phyloP scores from a whole-genome alignment of 2,329 filamentous ascomycete species.

The Arthrobotrys musiformis region DNA sequence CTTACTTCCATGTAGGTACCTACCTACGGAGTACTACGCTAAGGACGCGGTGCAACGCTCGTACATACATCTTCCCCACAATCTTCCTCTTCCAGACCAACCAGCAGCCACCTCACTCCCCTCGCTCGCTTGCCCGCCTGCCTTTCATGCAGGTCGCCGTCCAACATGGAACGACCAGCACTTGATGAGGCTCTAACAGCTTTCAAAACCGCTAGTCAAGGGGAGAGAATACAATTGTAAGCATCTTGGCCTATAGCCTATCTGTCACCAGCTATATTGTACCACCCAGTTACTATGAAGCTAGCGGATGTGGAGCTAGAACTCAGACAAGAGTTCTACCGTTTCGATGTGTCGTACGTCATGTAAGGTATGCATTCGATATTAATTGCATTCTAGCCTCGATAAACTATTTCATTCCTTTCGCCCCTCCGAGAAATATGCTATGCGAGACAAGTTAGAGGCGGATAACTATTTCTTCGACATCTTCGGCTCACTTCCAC shows the following conservation, averaged over 20 bases:
- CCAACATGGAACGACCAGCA: not conserved
- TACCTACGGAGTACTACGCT: too few species aligned
- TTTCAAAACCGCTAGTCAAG: slow-evolving; percentile 1
- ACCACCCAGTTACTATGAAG: not conserved
- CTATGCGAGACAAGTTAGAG: slow-evolving; percentile 8
- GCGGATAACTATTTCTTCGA: slow-evolving; percentile 25
- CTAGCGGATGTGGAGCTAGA: not conserved
- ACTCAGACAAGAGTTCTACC: not conserved
- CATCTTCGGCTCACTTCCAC: slow-evolving; percentile 29
- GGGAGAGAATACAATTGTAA: slow-evolving; percentile 26
- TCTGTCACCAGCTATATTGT: not conserved
- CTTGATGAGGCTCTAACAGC: slow-evolving; percentile 22
- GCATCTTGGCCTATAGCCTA: not conserved
- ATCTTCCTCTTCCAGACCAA: not conserved
- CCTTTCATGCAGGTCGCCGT: slow-evolving; percentile 12
- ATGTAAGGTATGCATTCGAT: too few species aligned
- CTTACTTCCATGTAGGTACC: too few species aligned
- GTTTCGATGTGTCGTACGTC: too few species aligned
- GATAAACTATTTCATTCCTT: slow-evolving; percentile 9
- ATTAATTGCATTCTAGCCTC: not conserved
- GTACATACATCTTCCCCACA: not conserved
- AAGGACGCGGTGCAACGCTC: too few species aligned
- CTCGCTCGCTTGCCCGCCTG: not conserved
- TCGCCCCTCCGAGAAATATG: slow-evolving; percentile 33
- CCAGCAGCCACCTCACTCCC: not conserved